Evolutionary conservation across 306 rosid species (phyloP).

Genomic region (Oemleria cerasiformis): DNA sequence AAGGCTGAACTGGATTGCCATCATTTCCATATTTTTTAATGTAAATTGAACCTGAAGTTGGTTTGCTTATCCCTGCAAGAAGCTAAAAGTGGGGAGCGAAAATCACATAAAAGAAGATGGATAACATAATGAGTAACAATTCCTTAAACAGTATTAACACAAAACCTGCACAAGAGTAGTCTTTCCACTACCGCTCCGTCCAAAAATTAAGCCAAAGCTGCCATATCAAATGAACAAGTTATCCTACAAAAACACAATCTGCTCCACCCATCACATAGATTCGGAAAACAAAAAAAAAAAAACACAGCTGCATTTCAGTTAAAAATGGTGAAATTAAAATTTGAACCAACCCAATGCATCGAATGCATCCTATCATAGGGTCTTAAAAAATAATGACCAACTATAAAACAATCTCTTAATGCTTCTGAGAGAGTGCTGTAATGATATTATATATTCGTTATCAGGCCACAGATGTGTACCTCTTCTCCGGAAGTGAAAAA

Average conservation of each 20-base stretch:
- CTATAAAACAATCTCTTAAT: too few species aligned
- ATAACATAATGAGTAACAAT: neutral
- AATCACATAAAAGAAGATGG: neutral
- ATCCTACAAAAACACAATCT: neutral
- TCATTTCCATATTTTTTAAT: constrained; percentile 64
- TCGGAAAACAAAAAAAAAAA: neutral
- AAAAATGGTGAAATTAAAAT: too few species aligned
- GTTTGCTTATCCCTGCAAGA: constrained; percentile 88
- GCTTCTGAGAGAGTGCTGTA: too few species aligned
- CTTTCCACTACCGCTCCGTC: constrained; percentile 92
- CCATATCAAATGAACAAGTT: constrained; percentile 30
- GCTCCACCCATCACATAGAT: constrained; percentile 1
- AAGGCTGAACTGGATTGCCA: constrained; percentile 56
- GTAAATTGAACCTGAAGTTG: constrained; percentile 79
- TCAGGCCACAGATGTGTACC: constrained; percentile 34
- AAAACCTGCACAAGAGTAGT: constrained; percentile 87
- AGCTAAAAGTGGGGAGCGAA: constrained; percentile 39
- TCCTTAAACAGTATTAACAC: neutral
- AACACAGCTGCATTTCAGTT: neutral
- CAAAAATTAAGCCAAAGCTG: constrained; percentile 89
- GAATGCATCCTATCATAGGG: too few species aligned
- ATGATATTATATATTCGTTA: neutral
- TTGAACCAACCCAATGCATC: neutral
- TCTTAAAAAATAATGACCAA: too few species aligned
- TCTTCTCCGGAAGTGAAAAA: constrained; percentile 77